Evolutionary conservation across 768 basidiomycete species (phyloP).

Genomic region (Tylopilus balloui): DNA sequence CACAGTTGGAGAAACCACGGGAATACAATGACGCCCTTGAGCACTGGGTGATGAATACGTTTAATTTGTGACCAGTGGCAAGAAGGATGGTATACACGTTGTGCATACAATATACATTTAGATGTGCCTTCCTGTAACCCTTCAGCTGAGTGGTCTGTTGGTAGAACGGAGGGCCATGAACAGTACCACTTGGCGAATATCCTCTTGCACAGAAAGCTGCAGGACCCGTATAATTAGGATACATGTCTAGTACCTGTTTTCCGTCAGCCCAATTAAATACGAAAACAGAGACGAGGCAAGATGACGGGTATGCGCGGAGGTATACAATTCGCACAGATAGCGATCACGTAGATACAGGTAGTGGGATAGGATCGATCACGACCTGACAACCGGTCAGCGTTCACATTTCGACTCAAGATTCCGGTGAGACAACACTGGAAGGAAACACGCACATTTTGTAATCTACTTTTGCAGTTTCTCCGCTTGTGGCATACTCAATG

Average conservation of each 20-base stretch:
- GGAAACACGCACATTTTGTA: slow-evolving; percentile 81
- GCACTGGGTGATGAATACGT: slow-evolving; percentile 28
- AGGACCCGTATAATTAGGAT: slow-evolving; percentile 5
- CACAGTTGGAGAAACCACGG: slow-evolving; percentile 31
- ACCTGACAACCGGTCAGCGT: slow-evolving; percentile 73
- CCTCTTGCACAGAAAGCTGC: not conserved
- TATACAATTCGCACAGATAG: slow-evolving; percentile 12
- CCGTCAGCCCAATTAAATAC: slow-evolving; percentile 10
- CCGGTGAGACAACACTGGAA: slow-evolving; percentile 14
- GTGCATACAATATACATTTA: not conserved
- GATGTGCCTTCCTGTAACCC: not conserved
- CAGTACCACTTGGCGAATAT: not conserved
- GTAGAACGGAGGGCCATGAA: not conserved
- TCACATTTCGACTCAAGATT: slow-evolving; percentile 16
- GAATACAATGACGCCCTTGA: slow-evolving; percentile 35
- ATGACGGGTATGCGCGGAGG: slow-evolving; percentile 6
- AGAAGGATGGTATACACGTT: not conserved
- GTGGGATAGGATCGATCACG: slow-evolving; percentile 40
- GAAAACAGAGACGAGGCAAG: not conserved
- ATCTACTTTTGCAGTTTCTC: slow-evolving; percentile 38
- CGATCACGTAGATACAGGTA: slow-evolving; percentile 8
- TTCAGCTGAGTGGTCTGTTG: not conserved
- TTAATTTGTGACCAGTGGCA: slow-evolving; percentile 7
- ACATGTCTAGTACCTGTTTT: slow-evolving; percentile 28
- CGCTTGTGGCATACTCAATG: slow-evolving; percentile 59